Base-by-base conservation (phyloP, 805 yeast genomes). In the Cyberlindnera veronae region DNA sequence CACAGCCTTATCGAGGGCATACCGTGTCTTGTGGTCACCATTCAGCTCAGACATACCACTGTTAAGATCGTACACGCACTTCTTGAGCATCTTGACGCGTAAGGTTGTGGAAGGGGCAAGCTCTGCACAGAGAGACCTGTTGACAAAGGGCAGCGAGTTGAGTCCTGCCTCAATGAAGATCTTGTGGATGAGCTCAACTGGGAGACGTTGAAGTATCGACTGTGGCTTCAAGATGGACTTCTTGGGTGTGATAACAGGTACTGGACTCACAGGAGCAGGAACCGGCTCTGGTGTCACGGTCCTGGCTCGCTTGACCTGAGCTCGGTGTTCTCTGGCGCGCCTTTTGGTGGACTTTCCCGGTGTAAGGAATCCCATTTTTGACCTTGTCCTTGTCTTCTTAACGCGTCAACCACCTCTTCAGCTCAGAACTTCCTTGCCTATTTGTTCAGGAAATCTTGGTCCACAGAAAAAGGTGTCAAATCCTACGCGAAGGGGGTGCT, bases 81-180 rank as follows among this genome's bases (percentile, higher is more conserved):
- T 46, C 11, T 38, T 28, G 2, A 64, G 18, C 51, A 62, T 40
- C 4, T 34, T 18, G 1, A 32, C 18, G 10, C 48, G 47, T 6
- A 64, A 41, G 3, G 53, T 50, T 5, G 39, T 44, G 3, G 61
- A 48, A 13, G 70, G 59, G 9, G 55, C 40, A 9, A 58, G 52
- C 13, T 46, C 49, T 7, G 19, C 21, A 29, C 60, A 45, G 10
- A 74, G 44, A 14, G 39, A 35, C 32, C 50, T 59, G 42, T 64
- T 66, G 1, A 62, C 55, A 12, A 67, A 52, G 0, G 73, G 67
- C 5, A 75, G 57, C 4, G 41, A 27, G 9, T 64, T 54, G n/a
- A 66, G 54, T 2, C 68, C 69, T 3, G 72, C 55, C n/a, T 47
- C 45, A 3, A 65, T 50, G 49, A 71, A 68, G 9, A 76, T 64